Evolutionary conservation across 331 rosid species (phyloP).

Genomic region (Pyracantha coccinea): DNA sequence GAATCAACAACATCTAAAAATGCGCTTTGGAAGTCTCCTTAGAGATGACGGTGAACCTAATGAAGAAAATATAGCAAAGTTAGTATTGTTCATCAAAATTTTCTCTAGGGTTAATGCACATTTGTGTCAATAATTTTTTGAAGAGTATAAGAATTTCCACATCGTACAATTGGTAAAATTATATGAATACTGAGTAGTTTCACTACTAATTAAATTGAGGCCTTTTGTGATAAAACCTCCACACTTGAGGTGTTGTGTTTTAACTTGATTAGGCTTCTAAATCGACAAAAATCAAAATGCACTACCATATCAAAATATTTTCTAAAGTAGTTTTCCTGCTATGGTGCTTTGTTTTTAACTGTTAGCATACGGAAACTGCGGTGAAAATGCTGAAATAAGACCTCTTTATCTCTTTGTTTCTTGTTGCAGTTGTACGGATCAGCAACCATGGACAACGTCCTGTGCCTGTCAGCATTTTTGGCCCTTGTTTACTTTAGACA

Average conservation of each 20-base stretch:
- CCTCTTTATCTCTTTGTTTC: neutral
- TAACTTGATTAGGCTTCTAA: neutral
- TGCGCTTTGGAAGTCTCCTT: constrained; percentile 53
- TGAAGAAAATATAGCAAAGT: constrained; percentile 45
- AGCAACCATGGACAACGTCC: constrained; percentile 85
- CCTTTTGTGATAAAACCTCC: too few species aligned
- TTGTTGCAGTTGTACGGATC: constrained; percentile 79
- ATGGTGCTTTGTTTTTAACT: neutral
- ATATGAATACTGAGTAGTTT: too few species aligned
- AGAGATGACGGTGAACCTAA: constrained; percentile 53
- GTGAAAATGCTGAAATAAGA: neutral
- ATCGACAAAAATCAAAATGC: neutral
- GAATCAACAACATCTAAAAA: constrained; percentile 52
- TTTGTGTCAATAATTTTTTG: too few species aligned
- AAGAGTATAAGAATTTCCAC: too few species aligned
- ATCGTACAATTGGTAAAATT: too few species aligned
- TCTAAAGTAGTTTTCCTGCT: neutral
- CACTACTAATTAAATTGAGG: too few species aligned
- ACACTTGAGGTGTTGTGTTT: too few species aligned
- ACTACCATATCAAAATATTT: neutral
- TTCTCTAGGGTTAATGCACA: too few species aligned
- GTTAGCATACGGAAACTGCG: neutral
- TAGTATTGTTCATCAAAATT: neutral
- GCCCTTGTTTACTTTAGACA: constrained; percentile 73
- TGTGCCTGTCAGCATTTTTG: constrained; percentile 80